phyloP scores from a whole-genome alignment of 352 stramenopile genomes.

The Globisporangium okanoganense region DNA sequence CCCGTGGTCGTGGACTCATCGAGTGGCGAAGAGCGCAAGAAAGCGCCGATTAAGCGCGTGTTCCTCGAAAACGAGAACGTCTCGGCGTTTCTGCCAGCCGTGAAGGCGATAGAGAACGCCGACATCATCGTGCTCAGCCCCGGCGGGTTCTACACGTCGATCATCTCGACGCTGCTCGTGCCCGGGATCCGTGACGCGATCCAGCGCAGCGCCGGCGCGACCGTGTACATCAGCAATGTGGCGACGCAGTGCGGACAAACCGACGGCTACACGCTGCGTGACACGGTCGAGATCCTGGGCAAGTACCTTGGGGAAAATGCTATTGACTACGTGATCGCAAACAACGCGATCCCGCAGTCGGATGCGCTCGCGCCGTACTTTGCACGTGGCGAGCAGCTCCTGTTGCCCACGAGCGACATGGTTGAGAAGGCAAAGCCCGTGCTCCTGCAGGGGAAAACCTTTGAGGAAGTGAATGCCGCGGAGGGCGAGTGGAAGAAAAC shows the following conservation, averaged over 20 bases:
- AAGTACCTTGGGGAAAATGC: constrained; percentile 67
- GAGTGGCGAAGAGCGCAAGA: constrained; percentile 37
- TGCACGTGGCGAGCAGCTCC: constrained; percentile 64
- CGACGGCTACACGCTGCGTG: constrained; percentile 66
- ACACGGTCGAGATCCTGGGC: constrained; percentile 62
- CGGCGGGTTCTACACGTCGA: constrained; percentile 85
- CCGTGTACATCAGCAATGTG: constrained; percentile 86
- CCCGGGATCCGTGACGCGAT: constrained; percentile 83
- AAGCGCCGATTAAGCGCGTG: constrained; percentile 75
- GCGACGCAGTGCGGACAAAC: constrained; percentile 81
- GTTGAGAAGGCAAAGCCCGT: constrained; percentile 48
- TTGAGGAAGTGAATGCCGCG: constrained; percentile 65
- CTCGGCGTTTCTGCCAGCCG: constrained; percentile 60
- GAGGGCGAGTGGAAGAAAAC: constrained; percentile 75
- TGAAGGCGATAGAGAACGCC: constrained; percentile 81
- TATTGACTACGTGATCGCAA: constrained; percentile 86
- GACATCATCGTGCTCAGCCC: constrained; percentile 83
- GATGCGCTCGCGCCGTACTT: constrained; percentile 61
- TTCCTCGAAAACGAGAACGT: constrained; percentile 76
- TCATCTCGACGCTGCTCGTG: constrained; percentile 75
- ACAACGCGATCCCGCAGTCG: constrained; percentile 57
- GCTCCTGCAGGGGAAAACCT: constrained; percentile 74
- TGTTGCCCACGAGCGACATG: constrained; percentile 68
- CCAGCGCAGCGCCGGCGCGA: constrained; percentile 51
- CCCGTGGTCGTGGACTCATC: constrained; percentile 37